These are phyloP conservation scores for Suhomyces choctaworum DNA, from an alignment of 1,139 yeast species.

Conservation along the genomic window DNA sequence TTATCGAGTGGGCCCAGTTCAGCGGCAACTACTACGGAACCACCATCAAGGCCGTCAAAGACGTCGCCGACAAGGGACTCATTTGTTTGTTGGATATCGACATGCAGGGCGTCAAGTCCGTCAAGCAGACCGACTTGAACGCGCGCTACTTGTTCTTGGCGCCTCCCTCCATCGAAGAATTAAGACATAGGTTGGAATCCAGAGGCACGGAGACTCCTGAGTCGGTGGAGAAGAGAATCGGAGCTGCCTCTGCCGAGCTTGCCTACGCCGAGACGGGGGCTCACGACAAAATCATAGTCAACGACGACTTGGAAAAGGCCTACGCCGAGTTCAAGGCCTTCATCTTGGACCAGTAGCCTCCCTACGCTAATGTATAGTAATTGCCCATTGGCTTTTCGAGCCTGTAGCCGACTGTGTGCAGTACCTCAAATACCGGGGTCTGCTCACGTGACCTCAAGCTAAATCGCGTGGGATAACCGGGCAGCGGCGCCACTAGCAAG, in stretches of 20 bases:
- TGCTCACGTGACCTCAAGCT: too few species aligned
- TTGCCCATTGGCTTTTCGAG: too few species aligned
- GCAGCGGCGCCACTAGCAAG: too few species aligned
- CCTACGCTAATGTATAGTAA: too few species aligned
- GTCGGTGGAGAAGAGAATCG: conserved; percentile 75
- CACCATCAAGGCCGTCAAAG: conserved; percentile 78
- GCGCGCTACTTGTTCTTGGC: conserved; percentile 86
- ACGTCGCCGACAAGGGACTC: conserved; percentile 62
- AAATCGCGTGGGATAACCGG: too few species aligned
- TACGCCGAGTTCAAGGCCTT: conserved; percentile 77
- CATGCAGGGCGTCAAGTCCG: conserved; percentile 97
- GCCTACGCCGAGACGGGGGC: conserved; percentile 89
- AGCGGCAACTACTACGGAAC: conserved; percentile 98
- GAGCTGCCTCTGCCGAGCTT: conserved; percentile 84
- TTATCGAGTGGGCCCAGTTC: conserved; percentile 97
- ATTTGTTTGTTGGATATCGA: conserved; percentile 93
- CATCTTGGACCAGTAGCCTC: too few species aligned
- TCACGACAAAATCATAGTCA: conserved; percentile 84
- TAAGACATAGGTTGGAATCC: conserved; percentile 70
- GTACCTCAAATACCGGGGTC: too few species aligned
- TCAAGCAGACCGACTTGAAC: conserved; percentile 75
- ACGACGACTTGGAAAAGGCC: conserved; percentile 89
- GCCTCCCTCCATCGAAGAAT: conserved; percentile 85
- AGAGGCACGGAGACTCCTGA: conserved; percentile 96
- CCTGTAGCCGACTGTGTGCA: too few species aligned